Conservation (phyloP, 192 early-diverging fungal species). For the Podila horticola region DNA sequence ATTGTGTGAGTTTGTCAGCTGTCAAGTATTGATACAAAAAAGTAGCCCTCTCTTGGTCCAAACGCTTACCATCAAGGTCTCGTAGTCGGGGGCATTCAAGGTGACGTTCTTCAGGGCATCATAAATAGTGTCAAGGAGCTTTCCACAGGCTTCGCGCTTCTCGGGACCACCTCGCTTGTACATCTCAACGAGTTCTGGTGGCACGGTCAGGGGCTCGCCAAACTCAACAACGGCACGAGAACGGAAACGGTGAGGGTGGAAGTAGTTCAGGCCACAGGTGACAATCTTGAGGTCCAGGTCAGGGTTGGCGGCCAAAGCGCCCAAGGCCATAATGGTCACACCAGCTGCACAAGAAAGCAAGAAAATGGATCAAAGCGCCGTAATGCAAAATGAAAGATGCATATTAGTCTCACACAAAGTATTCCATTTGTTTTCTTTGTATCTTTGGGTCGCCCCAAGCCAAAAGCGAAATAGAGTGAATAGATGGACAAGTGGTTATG, state of each 20-base stretch:
- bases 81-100: slow-evolving; percentile 92
- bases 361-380: neutral
- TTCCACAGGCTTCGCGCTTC: slow-evolving; percentile 84
- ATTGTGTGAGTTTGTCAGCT: neutral
- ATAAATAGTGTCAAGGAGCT: slow-evolving; percentile 82
- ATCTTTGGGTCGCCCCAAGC: neutral
- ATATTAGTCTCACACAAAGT: neutral
- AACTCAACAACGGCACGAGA: slow-evolving; percentile 98
- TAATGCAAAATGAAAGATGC: slow-evolving; percentile 4
- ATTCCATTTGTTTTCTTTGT: neutral
- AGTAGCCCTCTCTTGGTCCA: too few species aligned
- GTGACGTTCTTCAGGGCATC: slow-evolving; percentile 89
- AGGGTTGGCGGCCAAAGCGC: slow-evolving; percentile 88
- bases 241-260: slow-evolving; percentile 94
- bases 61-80: slow-evolving; percentile 82
- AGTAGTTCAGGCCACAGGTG: slow-evolving; percentile 93
- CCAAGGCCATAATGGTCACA: slow-evolving; percentile 87
- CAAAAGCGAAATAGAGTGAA: neutral
- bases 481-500: neutral
- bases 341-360: slow-evolving; percentile 60
- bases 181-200: slow-evolving; percentile 81
- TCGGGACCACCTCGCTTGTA: slow-evolving; percentile 85
- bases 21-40: too few species aligned
- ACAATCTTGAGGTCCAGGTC: slow-evolving; percentile 92
- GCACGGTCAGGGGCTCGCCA: slow-evolving; percentile 88